A percentile compares a stretch with the other conserved stretches of the same genome.
Conservation (phyloP, 1,139 yeast species). For the Suhomyces atakaporum region DNA sequence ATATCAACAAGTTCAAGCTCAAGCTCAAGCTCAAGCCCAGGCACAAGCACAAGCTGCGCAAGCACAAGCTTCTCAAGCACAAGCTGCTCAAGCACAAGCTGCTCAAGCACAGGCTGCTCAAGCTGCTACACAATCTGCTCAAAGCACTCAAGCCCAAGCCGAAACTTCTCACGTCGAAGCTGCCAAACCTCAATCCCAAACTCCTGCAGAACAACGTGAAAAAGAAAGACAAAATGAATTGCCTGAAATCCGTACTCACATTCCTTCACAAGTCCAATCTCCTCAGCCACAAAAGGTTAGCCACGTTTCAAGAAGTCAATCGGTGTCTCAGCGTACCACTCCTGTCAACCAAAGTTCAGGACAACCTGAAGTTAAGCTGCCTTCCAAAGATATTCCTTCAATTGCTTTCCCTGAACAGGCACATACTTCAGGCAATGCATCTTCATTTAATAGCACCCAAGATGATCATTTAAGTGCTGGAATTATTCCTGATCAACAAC, state of each 20-base stretch:
- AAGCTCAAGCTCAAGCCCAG: slow-evolving; percentile 7
- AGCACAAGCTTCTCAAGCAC: slow-evolving; percentile 7
- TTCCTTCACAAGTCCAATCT: slow-evolving; percentile 1
- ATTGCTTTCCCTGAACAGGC: slow-evolving; percentile 67
- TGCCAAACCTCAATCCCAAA: too few species aligned
- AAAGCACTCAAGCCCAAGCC: slow-evolving; percentile 5
- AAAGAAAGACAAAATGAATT: slow-evolving; percentile 6
- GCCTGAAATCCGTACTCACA: slow-evolving; percentile 9
- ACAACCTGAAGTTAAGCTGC: slow-evolving; percentile 1
- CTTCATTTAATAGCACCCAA: slow-evolving; percentile 20
- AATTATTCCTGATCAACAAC: slow-evolving; percentile 37
- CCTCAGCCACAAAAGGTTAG: slow-evolving; percentile 2
- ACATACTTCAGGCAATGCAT: slow-evolving; percentile 50
- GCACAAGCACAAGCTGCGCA: slow-evolving; percentile 6
- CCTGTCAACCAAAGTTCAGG: slow-evolving; percentile 7
- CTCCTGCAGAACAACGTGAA: too few species aligned
- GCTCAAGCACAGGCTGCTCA: slow-evolving; percentile 5
- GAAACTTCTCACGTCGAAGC: too few species aligned
- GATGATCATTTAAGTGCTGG: slow-evolving; percentile 13
- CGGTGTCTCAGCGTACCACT: slow-evolving; percentile 3
- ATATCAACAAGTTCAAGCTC: slow-evolving; percentile 17
- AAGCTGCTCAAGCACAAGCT: slow-evolving; percentile 6
- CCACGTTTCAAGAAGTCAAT: neutral
- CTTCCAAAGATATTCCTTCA: slow-evolving; percentile 20
- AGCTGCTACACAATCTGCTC: too few species aligned